phyloP scores from a whole-genome alignment of 495 filamentous ascomycete genomes.

The Penicillium nucicola region DNA sequence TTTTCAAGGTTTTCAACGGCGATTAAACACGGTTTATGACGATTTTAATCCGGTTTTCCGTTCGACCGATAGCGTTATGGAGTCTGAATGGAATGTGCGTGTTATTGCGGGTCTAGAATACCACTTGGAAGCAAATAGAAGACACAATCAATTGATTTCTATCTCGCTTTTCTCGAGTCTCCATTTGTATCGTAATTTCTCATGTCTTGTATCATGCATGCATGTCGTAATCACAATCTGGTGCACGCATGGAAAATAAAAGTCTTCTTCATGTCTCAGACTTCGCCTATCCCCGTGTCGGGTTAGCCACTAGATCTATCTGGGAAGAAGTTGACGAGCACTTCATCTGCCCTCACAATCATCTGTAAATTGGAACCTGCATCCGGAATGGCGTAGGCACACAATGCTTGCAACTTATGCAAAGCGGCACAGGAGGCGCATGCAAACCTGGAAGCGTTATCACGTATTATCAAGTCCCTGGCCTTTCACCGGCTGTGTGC shows the following conservation, averaged over 20 bases:
- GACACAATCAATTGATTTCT: too few relatives aligned
- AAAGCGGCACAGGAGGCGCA: too few relatives aligned
- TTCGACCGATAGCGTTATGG: not conserved
- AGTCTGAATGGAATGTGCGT: not conserved
- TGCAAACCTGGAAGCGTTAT: not conserved
- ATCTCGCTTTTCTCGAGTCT: not conserved
- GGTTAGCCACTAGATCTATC: not conserved
- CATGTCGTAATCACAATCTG: not conserved
- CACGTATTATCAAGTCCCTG: not conserved
- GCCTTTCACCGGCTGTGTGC: not conserved
- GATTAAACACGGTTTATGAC: not conserved
- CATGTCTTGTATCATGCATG: not conserved
- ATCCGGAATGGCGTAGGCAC: not conserved
- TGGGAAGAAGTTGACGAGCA: not conserved
- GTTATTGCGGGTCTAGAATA: not conserved
- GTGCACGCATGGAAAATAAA: not conserved
- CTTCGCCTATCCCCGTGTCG: not conserved
- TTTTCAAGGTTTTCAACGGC: too few relatives aligned
- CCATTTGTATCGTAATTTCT: not conserved
- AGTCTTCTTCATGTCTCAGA: not conserved
- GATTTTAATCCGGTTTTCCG: not conserved
- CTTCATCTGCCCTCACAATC: too few relatives aligned
- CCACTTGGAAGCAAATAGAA: not conserved
- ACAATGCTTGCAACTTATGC: not conserved
- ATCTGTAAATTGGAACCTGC: too few relatives aligned